Evolutionary conservation across 163 green algal species (phyloP), one percentile per base, ranked within the genome.

Genomic region (Coccomyxa subellipsoidea): DNA sequence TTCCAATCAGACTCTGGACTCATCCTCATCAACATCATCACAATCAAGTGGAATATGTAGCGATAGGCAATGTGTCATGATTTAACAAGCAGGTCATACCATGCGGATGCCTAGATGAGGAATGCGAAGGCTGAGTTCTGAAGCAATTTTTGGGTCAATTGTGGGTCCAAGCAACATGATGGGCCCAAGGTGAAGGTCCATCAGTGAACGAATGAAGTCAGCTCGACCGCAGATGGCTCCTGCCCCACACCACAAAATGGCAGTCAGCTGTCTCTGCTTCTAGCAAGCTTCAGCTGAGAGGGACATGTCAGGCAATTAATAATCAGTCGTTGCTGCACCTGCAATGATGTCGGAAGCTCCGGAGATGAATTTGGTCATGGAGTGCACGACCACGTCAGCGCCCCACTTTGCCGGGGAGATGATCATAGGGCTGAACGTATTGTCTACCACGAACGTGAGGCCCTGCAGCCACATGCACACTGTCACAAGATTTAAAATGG

Each of bases 151-250:
- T 0, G 92, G 90, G 84, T 96, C 90, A 90, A 96, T 91, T 66
- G 90, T 95, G 70, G 91, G 92, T 0, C 92, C 92, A 54, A 95
- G 88, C 77, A 96, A 81, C 89, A 95, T 95, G 54, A 93, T 75
- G 0, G 92, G 87, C 0, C 92, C 92, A 10, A 76, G 83, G 83
- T 93, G 84, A 31, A 93, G 83, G 83, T 93, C 85, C 85, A 94
- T 95, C n/a, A 96, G 84, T 15, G 35, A 25, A 31, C 79, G 34
- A 34, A 96, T 85, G 80, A 96, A 92, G 1, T 73, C 76, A 0
- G 70, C 35, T 9, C 76, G 70, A 69, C 88, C 87, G 77, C 88
- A 93, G 31, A 95, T 78, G 0, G 84, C 88, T 10, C 92, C 92
- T 83, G 69, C 66, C 4, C 7, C 3, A 32, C 27, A 25, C 9